Percentiles rank a stretch among this genome's conserved stretches.
Conservation (phyloP, 2,329 filamentous ascomycete species). For the Colletotrichum chrysophilum region DNA sequence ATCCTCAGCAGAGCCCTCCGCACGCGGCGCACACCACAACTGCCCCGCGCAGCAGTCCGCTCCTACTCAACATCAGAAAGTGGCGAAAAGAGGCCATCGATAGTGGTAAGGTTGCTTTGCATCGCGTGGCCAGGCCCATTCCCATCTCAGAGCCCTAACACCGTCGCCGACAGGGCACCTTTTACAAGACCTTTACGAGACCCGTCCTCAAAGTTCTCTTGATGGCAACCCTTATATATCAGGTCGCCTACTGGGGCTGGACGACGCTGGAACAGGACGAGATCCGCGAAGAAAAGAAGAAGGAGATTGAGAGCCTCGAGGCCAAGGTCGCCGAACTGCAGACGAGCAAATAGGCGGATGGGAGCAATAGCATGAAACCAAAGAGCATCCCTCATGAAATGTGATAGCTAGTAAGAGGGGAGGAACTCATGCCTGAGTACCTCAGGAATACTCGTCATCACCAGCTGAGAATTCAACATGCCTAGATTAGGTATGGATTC, state of each 20-base stretch:
- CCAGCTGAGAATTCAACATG: background rate
- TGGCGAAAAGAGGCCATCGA: conserved; percentile 12
- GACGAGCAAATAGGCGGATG: background rate
- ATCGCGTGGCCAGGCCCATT: background rate
- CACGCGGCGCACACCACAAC: background rate
- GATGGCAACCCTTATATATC: conserved; percentile 79
- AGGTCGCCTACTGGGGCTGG: conserved; percentile 79
- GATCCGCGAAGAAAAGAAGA: conserved; percentile 54
- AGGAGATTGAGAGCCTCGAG: conserved; percentile 41
- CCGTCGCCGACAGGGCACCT: conserved; percentile 54
- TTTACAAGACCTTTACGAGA: conserved; percentile 77
- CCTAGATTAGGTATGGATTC: background rate
- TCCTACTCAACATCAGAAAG: conserved; percentile 8
- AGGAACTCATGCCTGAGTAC: background rate
- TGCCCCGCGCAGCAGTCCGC: background rate
- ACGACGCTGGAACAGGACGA: conserved; percentile 76
- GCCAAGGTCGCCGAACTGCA: conserved; percentile 40
- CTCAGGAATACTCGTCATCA: background rate
- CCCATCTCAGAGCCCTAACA: background rate
- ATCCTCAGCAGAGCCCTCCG: conserved; percentile 6
- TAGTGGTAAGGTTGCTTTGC: background rate
- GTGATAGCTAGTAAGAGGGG: background rate
- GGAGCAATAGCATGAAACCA: background rate
- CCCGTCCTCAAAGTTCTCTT: conserved; percentile 78
- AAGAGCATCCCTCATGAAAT: background rate